Evolutionary conservation across 1,284 basidiomycete genomes (phyloP).

Genomic region (Cryptococcus deneoformans): DNA sequence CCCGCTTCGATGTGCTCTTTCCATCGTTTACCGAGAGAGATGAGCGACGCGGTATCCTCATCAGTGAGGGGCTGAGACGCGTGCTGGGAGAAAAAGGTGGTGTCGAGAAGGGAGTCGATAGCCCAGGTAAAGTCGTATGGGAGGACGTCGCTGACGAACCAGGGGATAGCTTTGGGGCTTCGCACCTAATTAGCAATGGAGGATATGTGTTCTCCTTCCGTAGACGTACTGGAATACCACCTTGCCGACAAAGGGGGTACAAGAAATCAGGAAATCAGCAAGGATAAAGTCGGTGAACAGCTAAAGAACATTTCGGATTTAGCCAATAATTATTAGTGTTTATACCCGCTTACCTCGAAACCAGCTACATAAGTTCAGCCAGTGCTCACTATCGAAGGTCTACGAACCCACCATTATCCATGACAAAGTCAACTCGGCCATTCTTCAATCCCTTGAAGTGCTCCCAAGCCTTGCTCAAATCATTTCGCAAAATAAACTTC

Average conservation of each 20-base stretch:
- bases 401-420: slow-evolving; percentile 78
- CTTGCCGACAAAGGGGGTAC: slow-evolving; percentile 73
- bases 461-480: slow-evolving; percentile 67
- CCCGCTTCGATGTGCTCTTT: slow-evolving; percentile 64
- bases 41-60: slow-evolving; percentile 50
- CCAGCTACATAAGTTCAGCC: slow-evolving; percentile 58
- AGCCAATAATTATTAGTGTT: not conserved
- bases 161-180: slow-evolving; percentile 79
- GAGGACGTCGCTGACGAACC: slow-evolving; percentile 88
- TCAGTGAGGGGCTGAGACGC: slow-evolving; percentile 37
- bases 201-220: not conserved
- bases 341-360: slow-evolving; percentile 64
- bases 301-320: slow-evolving; percentile 49
- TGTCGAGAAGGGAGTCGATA: slow-evolving; percentile 52
- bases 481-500: slow-evolving; percentile 79
- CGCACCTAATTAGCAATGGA: not conserved
- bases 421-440: slow-evolving; percentile 73
- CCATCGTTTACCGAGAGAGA: slow-evolving; percentile 70
- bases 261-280: slow-evolving; percentile 88
- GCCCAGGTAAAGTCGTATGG: slow-evolving; percentile 68
- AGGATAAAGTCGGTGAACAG: slow-evolving; percentile 92
- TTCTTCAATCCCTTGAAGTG: slow-evolving; percentile 40
- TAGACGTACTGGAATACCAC: slow-evolving; percentile 81
- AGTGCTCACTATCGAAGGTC: not conserved
- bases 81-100: slow-evolving; percentile 62